phyloP scores from a whole-genome alignment of 306 rosid genomes.

The Vachellia pachyceras region DNA sequence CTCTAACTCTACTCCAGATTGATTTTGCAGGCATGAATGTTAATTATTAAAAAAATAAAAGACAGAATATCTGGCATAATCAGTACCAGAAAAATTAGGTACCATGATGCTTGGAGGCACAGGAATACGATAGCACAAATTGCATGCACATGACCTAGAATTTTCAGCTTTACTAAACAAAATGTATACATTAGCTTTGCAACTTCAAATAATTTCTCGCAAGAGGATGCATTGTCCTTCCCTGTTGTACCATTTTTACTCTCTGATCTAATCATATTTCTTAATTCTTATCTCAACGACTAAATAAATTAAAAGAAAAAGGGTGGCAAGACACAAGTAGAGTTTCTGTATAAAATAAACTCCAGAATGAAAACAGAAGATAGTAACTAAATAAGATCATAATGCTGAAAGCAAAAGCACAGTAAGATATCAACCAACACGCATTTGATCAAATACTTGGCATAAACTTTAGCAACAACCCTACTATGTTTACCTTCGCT shows the following conservation, averaged over 20 bases:
- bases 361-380: not conserved
- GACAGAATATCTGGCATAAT: constrained; percentile 3
- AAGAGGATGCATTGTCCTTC: not conserved
- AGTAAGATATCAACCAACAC: not conserved
- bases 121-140: not conserved
- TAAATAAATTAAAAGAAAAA: not conserved
- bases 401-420: not conserved
- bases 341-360: too few relatives aligned
- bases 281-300: not conserved
- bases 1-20: constrained; percentile 6
- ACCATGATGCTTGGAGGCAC: not conserved
- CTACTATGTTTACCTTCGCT: constrained; percentile 50
- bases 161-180: not conserved
- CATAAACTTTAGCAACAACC: not conserved
- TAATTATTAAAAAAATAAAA: constrained; percentile 1
- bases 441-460: not conserved
- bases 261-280: not conserved
- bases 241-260: not conserved
- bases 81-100: constrained; percentile 14
- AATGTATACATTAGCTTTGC: not conserved
- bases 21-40: not conserved
- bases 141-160: not conserved
- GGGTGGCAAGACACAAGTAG: not conserved
- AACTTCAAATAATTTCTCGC: not conserved
- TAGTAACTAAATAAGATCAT: not conserved